A percentile compares a stretch with the other conserved stretches of the same genome.
Evolutionary conservation across 2,329 filamentous ascomycete species (phyloP).

Genomic region (Fusarium mexicanum): DNA sequence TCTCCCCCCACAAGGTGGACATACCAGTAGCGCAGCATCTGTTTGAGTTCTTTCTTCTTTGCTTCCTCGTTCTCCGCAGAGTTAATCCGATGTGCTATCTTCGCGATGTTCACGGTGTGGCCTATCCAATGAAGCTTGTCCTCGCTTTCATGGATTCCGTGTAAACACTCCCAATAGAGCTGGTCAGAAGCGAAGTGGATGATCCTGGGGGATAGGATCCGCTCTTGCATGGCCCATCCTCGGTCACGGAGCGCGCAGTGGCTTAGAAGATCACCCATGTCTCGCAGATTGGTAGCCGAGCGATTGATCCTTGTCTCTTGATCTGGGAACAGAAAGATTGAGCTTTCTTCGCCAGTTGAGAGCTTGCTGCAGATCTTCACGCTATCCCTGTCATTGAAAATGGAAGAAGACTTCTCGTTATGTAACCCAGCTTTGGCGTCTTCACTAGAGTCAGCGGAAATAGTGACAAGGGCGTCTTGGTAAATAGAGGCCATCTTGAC

Average conservation of each 20-base stretch:
- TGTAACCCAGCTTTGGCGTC: not conserved
- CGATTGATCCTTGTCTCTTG: not conserved
- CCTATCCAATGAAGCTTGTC: not conserved
- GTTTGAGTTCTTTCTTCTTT: not conserved
- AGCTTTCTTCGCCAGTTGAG: not conserved
- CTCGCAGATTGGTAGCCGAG: not conserved
- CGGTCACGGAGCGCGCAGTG: not conserved
- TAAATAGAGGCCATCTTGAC: slow-evolving; percentile 7
- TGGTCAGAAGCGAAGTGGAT: slow-evolving; percentile 8
- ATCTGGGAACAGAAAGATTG: not conserved
- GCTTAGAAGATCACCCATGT: not conserved
- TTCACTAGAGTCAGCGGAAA: not conserved
- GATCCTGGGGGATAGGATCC: not conserved
- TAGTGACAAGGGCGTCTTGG: not conserved
- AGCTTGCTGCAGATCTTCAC: not conserved
- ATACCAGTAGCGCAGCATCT: slow-evolving; percentile 4
- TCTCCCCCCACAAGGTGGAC: not conserved
- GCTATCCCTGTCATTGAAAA: not conserved
- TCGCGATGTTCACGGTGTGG: not conserved
- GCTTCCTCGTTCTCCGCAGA: not conserved
- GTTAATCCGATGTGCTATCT: not conserved
- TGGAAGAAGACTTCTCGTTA: not conserved
- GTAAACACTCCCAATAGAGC: slow-evolving; percentile 6
- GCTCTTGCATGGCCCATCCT: slow-evolving; percentile 9
- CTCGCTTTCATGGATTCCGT: not conserved